Evolutionary conservation across 768 basidiomycete species (phyloP), one percentile per base, ranked within the genome.

Genomic region (Boletus pseudo-olivaceus): DNA sequence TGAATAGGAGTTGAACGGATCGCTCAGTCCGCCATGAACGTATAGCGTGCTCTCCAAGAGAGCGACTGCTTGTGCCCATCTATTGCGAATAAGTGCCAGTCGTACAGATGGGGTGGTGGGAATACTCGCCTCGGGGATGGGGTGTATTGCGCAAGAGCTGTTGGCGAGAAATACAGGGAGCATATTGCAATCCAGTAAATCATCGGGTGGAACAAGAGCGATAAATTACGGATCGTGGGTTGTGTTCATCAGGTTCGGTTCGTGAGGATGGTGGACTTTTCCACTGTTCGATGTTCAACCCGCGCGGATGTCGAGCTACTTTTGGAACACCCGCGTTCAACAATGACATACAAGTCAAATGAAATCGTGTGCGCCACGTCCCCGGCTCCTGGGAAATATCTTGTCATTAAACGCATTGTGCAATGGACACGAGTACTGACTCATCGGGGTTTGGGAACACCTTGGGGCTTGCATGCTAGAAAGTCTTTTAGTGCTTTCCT

Each of bases 31-130:
- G 35, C 93, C 93, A 54, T 89, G 84, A 39, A 94, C 73, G 65
- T 83, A 83, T 40, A 95, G 74, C 11, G 76, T 75, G 57, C 82
- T 76, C 62, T 80, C 75, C 23, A 87, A 67, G 40, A 87, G 62
- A 19, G 82, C 78, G 1, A 75, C 72, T 5, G 89, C 88, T 58
- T 92, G 90, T 29, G 86, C 93, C 93, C 93, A 96, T 76, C 93
- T 94, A 41, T 20, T 37, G 15, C 26, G n/a, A 29, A 37, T 66
- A 32, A 62, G 58, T 32, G 19, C 17, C 40, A 51, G 45, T 41
- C 29, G 7, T 39, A n/a, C 29, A 23, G 38, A 30, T 9, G 8
- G 30, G 20, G 6, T 7, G 2, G 26, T 19, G n/a, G 17, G 23
- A 3, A 52, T 14, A 32, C 63, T 53, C 54, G 50, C 69, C 69